Conservation (phyloP, 1,139 yeast species). For the Debaryomycetaceae sp. region DNA sequence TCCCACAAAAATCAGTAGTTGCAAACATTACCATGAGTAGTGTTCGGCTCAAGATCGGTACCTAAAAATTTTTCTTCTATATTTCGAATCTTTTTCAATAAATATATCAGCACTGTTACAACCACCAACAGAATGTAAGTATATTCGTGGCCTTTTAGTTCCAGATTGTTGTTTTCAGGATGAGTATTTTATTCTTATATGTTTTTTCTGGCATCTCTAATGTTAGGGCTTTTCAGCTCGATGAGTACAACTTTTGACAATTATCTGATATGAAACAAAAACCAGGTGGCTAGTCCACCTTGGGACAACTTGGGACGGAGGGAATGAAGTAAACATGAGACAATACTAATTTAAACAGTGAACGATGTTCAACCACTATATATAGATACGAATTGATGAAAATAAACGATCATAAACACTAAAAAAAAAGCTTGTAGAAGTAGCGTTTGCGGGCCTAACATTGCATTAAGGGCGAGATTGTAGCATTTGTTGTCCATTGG, state of each 20-base stretch:
- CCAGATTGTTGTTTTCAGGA: slow-evolving; percentile 19
- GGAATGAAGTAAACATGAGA: neutral
- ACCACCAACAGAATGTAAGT: neutral
- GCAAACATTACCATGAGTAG: neutral
- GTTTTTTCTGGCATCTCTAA: slow-evolving; percentile 76
- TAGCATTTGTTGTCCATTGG: no score
- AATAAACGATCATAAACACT: neutral
- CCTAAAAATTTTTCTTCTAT: neutral
- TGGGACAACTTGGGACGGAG: neutral
- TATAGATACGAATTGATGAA: neutral
- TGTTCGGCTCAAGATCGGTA: neutral
- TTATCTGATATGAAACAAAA: slow-evolving; percentile 36
- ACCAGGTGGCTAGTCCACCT: neutral
- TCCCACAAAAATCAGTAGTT: neutral
- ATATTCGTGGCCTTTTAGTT: neutral
- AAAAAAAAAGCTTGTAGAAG: no score
- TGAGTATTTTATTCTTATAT: slow-evolving; percentile 35
- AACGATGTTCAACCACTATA: neutral
- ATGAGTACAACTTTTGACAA: slow-evolving; percentile 58
- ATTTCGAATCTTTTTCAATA: neutral
- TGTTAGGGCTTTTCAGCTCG: slow-evolving; percentile 59
- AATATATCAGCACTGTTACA: neutral
- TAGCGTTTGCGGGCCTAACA: no score
- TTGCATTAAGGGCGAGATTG: no score
- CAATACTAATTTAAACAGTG: neutral